Evolutionary conservation across 169 alveolate species (phyloP).

Genomic region (Babesia bigemina): DNA sequence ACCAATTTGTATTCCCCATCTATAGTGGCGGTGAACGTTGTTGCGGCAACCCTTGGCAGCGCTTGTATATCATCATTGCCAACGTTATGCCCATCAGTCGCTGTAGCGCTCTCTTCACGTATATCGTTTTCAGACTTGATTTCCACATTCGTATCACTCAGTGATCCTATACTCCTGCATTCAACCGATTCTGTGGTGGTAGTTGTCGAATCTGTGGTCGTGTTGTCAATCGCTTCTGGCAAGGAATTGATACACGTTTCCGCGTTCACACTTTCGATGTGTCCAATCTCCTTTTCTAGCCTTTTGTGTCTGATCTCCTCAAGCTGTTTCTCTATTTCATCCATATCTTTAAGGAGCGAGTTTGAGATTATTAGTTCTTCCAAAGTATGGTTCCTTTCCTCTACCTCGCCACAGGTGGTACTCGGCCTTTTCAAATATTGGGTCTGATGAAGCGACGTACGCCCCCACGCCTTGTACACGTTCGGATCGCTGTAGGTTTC

Average conservation of each 20-base stretch:
- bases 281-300: slow-evolving; percentile 1
- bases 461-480: slow-evolving; percentile 57
- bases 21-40: background rate
- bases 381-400: background rate
- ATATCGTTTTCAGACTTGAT: background rate
- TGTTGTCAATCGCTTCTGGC: background rate
- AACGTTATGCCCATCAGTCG: background rate
- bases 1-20: slow-evolving; percentile 6
- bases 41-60: background rate
- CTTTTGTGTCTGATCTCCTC: slow-evolving; percentile 10
- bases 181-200: too few relatives aligned
- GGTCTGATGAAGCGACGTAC: slow-evolving; percentile 34
- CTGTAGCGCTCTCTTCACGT: background rate
- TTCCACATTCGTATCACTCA: background rate
- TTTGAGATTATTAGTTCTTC: slow-evolving; percentile 38
- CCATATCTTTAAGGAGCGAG: background rate
- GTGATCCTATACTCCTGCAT: too few relatives aligned
- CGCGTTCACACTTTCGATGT: too few relatives aligned
- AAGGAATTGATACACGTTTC: background rate
- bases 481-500: slow-evolving; percentile 44
- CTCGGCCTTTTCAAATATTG: slow-evolving; percentile 10
- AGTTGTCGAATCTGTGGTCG: too few relatives aligned
- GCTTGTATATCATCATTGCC: background rate
- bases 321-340: slow-evolving; percentile 1
- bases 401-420: slow-evolving; percentile 13